These are phyloP conservation scores for Candida rishiriensis DNA, from an alignment of 805 yeast species.

Conservation along the genomic window DNA sequence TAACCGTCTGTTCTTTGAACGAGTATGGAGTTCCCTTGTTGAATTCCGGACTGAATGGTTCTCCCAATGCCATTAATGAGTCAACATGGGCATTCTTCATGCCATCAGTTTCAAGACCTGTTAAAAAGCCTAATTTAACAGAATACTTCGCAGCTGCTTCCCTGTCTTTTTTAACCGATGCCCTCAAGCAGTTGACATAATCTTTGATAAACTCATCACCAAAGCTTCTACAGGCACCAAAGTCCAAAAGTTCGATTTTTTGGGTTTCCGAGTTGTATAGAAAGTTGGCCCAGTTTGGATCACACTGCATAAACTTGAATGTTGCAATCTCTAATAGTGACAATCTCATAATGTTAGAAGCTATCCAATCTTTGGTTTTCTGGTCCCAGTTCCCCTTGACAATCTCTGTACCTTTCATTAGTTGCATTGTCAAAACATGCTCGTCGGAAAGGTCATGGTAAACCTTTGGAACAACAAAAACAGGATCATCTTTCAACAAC, in stretches of 20 bases:
- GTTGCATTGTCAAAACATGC: constrained; percentile 86
- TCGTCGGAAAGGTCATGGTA: constrained; percentile 72
- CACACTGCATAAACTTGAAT: constrained; percentile 94
- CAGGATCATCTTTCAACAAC: constrained; percentile 55
- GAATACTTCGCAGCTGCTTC: constrained; percentile 61
- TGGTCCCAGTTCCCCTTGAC: constrained; percentile 74
- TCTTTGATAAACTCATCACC: constrained; percentile 59
- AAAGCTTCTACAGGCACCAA: constrained; percentile 90
- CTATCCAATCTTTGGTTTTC: constrained; percentile 72
- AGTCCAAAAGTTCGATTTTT: constrained; percentile 83
- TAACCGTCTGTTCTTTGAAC: constrained; percentile 82
- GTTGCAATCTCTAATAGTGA: constrained; percentile 81
- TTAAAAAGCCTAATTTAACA: constrained; percentile 74
- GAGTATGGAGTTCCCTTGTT: constrained; percentile 53
- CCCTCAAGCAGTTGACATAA: constrained; percentile 68
- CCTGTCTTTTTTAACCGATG: constrained; percentile 68
- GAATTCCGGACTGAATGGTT: constrained; percentile 68
- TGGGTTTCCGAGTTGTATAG: constrained; percentile 67
- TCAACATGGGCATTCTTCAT: constrained; percentile 94
- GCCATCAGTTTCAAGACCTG: constrained; percentile 81
- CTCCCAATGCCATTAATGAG: constrained; percentile 85
- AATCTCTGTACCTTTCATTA: constrained; percentile 78
- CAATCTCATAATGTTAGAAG: constrained; percentile 79
- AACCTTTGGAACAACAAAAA: constrained; percentile 77
- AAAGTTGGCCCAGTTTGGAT: constrained; percentile 99